Conservation (phyloP, 768 basidiomycete genomes). For the Galerina marginata region DNA sequence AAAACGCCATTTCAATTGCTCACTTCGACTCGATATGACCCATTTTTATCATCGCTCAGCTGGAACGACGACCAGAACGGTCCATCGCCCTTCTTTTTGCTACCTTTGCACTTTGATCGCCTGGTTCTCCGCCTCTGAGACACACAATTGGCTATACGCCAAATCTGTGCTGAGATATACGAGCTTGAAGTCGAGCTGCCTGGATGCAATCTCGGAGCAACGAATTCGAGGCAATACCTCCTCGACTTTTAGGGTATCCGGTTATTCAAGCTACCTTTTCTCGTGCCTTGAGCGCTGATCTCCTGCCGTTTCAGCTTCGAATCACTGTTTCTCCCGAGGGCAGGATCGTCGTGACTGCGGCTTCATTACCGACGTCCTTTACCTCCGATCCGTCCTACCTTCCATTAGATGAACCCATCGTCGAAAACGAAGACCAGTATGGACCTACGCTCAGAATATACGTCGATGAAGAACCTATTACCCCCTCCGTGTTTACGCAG, state of each 20-base stretch:
- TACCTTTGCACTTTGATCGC: constrained; percentile 65
- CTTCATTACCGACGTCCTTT: constrained; percentile 35
- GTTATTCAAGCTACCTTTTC: not conserved
- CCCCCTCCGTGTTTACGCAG: constrained; percentile 59
- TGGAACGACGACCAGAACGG: constrained; percentile 67
- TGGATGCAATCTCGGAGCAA: constrained; percentile 43
- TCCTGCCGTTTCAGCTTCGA: constrained; percentile 49
- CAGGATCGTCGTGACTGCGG: constrained; percentile 38
- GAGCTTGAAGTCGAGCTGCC: constrained; percentile 49
- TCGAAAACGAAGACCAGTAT: constrained; percentile 22
- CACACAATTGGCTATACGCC: constrained; percentile 56
- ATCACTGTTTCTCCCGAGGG: constrained; percentile 51
- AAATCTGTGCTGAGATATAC: constrained; percentile 41
- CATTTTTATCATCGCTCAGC: constrained; percentile 40
- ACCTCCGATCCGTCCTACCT: constrained; percentile 43
- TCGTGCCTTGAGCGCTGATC: constrained; percentile 8
- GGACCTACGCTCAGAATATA: constrained; percentile 43
- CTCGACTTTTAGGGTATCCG: constrained; percentile 37
- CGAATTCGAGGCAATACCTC: constrained; percentile 19
- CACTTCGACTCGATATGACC: constrained; percentile 67
- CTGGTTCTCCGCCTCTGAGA: constrained; percentile 53
- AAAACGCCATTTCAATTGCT: constrained; percentile 41
- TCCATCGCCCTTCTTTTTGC: constrained; percentile 65
- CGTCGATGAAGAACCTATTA: constrained; percentile 61
- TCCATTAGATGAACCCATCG: constrained; percentile 35